Conservation (phyloP, 352 stramenopile species). For the Globisporangium uncinulatum region DNA sequence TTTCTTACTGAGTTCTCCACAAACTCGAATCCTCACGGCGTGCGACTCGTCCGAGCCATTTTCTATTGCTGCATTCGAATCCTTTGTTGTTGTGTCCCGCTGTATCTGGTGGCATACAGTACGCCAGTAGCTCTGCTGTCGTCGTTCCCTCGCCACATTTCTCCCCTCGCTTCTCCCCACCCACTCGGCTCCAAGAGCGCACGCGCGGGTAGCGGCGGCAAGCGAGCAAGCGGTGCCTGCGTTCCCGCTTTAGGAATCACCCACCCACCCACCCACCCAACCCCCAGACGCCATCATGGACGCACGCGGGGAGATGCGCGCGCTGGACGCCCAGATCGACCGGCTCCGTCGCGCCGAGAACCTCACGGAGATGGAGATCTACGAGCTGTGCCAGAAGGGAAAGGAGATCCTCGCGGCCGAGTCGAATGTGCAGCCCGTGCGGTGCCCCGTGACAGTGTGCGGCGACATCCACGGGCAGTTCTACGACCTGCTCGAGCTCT, state of each 20-base stretch:
- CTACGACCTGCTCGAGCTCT: constrained; percentile 87
- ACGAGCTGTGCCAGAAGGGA: constrained; percentile 84
- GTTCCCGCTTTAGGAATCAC: not conserved
- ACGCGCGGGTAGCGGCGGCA: not conserved
- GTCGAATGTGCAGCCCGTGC: constrained; percentile 84
- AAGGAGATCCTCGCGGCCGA: constrained; percentile 86
- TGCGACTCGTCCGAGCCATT: not conserved
- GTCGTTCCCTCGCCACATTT: not conserved
- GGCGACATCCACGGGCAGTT: constrained; percentile 89
- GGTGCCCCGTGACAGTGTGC: constrained; percentile 82
- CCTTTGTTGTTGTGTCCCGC: constrained; percentile 5
- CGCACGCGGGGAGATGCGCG: constrained; percentile 80
- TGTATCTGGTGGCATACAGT: not conserved
- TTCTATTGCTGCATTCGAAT: not conserved
- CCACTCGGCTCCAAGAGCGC: not conserved
- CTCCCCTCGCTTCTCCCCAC: not conserved
- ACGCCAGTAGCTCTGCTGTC: not conserved
- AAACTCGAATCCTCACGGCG: not conserved
- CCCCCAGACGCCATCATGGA: constrained; percentile 28
- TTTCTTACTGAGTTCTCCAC: too few species aligned
- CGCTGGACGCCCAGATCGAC: constrained; percentile 82
- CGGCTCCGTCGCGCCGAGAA: constrained; percentile 82
- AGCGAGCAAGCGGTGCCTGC: not conserved
- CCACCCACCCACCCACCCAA: not conserved
- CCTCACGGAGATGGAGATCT: constrained; percentile 87